phyloP scores from a whole-genome alignment of 371 early-diverging fungal genomes.

The Cokeromyces recurvatus region DNA sequence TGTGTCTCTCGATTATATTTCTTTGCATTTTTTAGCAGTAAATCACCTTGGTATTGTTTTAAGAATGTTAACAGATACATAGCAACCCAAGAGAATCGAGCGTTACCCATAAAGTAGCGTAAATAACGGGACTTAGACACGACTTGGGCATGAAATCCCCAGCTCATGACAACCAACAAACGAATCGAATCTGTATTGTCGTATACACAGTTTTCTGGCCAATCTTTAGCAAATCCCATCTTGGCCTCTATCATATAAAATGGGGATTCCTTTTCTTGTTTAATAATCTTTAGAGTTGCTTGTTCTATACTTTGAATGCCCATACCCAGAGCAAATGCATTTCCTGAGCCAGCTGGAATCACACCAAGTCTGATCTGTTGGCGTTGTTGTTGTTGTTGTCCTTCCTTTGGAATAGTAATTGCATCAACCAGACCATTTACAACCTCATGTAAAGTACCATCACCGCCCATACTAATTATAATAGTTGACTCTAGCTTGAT shows the following conservation, averaged over 20 bases:
- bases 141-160: constrained; percentile 51
- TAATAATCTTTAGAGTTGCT: constrained; percentile 30
- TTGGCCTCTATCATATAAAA: constrained; percentile 29
- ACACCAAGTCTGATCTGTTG: constrained; percentile 26
- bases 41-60: constrained; percentile 30
- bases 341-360: constrained; percentile 42
- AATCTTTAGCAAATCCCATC: constrained; percentile 18
- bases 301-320: constrained; percentile 23
- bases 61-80: constrained; percentile 24
- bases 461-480: constrained; percentile 41
- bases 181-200: constrained; percentile 3
- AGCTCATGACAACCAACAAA: constrained; percentile 42
- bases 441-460: constrained; percentile 45
- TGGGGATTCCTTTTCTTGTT: constrained; percentile 18
- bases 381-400: too few species aligned
- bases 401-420: neutral
- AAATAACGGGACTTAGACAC: constrained; percentile 38
- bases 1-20: constrained; percentile 5
- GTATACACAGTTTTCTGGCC: constrained; percentile 15
- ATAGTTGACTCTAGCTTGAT: constrained; percentile 1
- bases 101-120: constrained; percentile 36
- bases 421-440: constrained; percentile 39
- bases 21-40: constrained; percentile 20
- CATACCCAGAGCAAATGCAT: constrained; percentile 40
- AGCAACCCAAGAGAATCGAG: constrained; percentile 38